Conservation (phyloP, 805 yeast species). For the Candida alai region DNA sequence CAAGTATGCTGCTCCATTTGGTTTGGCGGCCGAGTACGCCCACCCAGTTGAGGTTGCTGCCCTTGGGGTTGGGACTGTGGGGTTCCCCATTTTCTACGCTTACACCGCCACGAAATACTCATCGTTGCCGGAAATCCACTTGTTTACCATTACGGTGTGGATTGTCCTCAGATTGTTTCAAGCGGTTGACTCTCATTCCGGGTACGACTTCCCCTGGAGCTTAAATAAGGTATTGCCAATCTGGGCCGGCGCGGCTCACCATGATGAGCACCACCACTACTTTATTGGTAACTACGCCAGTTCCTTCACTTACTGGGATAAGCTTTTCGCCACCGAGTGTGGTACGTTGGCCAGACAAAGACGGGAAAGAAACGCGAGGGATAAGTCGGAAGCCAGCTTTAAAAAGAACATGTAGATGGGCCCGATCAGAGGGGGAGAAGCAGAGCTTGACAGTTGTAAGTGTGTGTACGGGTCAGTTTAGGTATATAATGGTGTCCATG, state of each 20-base stretch:
- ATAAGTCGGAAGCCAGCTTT: conserved; percentile 33
- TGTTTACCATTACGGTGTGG: conserved; percentile 89
- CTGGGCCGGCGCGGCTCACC: conserved; percentile 99
- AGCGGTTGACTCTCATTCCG: conserved; percentile 97
- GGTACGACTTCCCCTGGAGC: conserved; percentile 97
- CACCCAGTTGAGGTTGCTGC: conserved; percentile 92
- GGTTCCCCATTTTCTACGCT: conserved; percentile 86
- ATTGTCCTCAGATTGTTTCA: conserved; percentile 84
- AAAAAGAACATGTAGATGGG: conserved; percentile 5
- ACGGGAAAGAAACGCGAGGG: conserved; percentile 64
- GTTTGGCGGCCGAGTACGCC: conserved; percentile 95
- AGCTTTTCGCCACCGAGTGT: conserved; percentile 80
- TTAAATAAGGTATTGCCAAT: conserved; percentile 87
- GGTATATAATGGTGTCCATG: no score
- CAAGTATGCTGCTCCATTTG: conserved; percentile 97
- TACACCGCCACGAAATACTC: conserved; percentile 55
- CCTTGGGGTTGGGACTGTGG: conserved; percentile 93
- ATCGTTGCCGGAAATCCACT: conserved; percentile 50
- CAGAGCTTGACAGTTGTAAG: no score
- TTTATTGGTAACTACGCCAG: conserved; percentile 95
- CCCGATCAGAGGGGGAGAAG: no score
- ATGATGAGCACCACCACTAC: conserved; percentile 94
- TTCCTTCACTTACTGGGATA: conserved; percentile 96
- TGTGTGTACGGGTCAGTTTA: no score
- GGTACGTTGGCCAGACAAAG: conserved; percentile 74